These are phyloP conservation scores for Colletotrichum tabaci DNA, from an alignment of 2,329 filamentous ascomycete species.

Conservation along the genomic window DNA sequence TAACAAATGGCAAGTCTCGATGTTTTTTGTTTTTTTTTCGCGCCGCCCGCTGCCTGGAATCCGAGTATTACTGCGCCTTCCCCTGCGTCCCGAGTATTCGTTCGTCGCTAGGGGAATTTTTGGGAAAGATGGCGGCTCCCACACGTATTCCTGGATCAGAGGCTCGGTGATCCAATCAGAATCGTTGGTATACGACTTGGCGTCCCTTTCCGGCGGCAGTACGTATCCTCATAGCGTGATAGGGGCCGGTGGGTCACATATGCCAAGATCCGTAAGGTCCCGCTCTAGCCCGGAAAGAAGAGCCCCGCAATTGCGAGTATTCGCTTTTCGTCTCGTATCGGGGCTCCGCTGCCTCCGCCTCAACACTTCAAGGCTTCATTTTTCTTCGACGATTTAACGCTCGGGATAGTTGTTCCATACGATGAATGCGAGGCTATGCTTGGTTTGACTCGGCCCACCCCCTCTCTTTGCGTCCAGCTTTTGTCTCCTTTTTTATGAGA, in stretches of 20 bases:
- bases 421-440: not conserved
- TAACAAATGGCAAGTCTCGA: conserved; percentile 1
- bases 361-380: not conserved
- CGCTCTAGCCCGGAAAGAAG: not conserved
- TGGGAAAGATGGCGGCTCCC: not conserved
- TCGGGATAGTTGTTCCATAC: not conserved
- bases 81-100: conserved; percentile 20
- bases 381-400: conserved; percentile 12
- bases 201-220: not conserved
- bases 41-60: not conserved
- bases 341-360: not conserved
- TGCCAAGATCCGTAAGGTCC: conserved; percentile 13
- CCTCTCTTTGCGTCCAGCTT: not conserved
- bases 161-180: conserved; percentile 18
- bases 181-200: conserved; percentile 11
- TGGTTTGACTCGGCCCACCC: not conserved
- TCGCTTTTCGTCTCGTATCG: conserved; percentile 24
- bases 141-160: not conserved
- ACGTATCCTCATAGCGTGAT: too few species aligned
- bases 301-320: conserved; percentile 35
- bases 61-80: conserved; percentile 29
- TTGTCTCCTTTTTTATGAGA: conserved; percentile 10
- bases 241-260: conserved; percentile 3
- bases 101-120: conserved; percentile 1
- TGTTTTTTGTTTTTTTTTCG: not conserved